These are phyloP conservation scores for Friedmanniomyces endolithicus DNA, from an alignment of 495 filamentous ascomycete species.

Conservation along the genomic window DNA sequence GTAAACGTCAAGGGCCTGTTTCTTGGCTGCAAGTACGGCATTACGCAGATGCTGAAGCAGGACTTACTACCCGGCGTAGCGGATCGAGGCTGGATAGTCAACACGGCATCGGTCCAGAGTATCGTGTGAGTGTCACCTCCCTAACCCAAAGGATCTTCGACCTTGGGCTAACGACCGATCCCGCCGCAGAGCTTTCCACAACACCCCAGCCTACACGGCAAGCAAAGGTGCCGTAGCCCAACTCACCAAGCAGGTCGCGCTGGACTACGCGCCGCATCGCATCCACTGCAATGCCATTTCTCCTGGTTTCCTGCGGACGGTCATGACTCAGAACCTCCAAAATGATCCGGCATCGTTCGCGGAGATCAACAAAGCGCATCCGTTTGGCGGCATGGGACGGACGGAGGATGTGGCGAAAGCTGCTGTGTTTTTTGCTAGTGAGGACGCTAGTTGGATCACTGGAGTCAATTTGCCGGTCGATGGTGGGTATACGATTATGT, in stretches of 20 bases:
- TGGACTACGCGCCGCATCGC: conserved; percentile 39
- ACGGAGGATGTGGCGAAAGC: conserved; percentile 38
- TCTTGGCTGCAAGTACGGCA: conserved; percentile 39
- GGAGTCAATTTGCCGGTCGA: conserved; percentile 39
- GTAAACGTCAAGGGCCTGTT: conserved; percentile 54
- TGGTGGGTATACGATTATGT: conserved; percentile 36
- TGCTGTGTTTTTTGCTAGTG: conserved; percentile 41
- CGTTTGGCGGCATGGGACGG: conserved; percentile 34
- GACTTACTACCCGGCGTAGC: conserved; percentile 30
- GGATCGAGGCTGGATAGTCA: conserved; percentile 46
- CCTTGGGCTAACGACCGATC: too few relatives aligned
- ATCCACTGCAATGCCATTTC: conserved; percentile 47
- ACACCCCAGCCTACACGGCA: conserved; percentile 37
- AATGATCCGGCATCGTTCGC: conserved; percentile 6
- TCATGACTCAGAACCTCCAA: conserved; percentile 22
- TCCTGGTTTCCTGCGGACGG: conserved; percentile 31
- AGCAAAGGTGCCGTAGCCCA: conserved; percentile 41
- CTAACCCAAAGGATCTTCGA: too few relatives aligned
- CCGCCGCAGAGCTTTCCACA: not conserved
- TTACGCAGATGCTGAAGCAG: conserved; percentile 42
- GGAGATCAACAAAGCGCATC: conserved; percentile 26
- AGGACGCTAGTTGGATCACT: conserved; percentile 38
- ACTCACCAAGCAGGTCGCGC: conserved; percentile 38
- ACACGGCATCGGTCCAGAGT: conserved; percentile 39
- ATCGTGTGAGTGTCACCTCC: conserved; percentile 23